These are phyloP conservation scores for Mucor circinelloides DNA, from an alignment of 371 early-diverging fungal species.

Conservation along the genomic window DNA sequence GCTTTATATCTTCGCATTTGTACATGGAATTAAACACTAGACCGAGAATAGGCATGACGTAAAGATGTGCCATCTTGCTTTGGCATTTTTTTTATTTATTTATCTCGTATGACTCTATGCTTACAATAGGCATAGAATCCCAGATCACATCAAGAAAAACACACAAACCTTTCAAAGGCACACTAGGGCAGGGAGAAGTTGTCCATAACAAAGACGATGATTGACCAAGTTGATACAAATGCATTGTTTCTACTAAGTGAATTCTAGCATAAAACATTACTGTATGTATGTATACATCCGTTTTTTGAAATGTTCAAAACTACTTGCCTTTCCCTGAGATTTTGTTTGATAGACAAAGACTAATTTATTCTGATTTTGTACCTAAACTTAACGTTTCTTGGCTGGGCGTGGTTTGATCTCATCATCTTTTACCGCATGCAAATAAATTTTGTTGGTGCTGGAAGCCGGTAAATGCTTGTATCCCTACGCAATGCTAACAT, in stretches of 20 bases:
- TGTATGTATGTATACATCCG: background rate
- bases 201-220: background rate
- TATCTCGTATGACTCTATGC: too few species aligned
- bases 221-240: background rate
- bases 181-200: background rate
- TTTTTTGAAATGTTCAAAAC: background rate
- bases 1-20: background rate
- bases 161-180: too few species aligned
- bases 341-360: background rate
- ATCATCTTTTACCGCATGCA: conserved; percentile 77
- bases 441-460: conserved; percentile 62
- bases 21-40: background rate
- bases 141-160: too few species aligned
- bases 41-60: background rate
- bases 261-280: background rate
- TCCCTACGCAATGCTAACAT: conserved; percentile 43
- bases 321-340: background rate
- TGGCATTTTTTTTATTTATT: too few species aligned
- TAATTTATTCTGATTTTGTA: background rate
- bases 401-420: conserved; percentile 74
- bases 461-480: conserved; percentile 52
- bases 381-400: conserved; percentile 51
- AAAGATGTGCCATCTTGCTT: background rate
- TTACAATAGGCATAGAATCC: too few species aligned
- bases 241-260: background rate